Evolutionary conservation across 140 eudicot genomes (phyloP).

Genomic region (Stevia rebaudiana): DNA sequence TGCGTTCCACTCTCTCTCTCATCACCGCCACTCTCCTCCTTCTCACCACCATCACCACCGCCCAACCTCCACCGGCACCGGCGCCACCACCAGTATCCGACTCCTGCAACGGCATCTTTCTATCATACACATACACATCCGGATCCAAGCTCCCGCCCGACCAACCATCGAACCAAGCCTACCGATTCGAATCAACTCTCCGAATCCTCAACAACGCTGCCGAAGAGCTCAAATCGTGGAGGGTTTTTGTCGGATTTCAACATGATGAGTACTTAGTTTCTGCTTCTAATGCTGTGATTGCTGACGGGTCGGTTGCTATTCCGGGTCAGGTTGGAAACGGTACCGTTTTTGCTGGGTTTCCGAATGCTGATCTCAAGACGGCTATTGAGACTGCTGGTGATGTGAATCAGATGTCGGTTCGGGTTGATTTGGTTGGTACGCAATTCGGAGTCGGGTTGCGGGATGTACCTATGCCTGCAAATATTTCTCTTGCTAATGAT

Average conservation of each 20-base stretch:
- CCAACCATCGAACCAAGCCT: constrained; percentile 49
- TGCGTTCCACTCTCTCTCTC: constrained; percentile 32
- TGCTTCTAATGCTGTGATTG: constrained; percentile 66
- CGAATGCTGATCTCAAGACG: constrained; percentile 63
- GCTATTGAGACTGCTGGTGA: constrained; percentile 93
- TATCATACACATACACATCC: constrained; percentile 43
- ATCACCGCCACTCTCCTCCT: constrained; percentile 36
- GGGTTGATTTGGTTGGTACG: constrained; percentile 65
- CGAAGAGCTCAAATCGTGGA: constrained; percentile 69
- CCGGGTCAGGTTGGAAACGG: constrained; percentile 86
- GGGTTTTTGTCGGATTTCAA: constrained; percentile 73
- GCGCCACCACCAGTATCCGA: constrained; percentile 50
- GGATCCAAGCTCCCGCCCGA: constrained; percentile 45
- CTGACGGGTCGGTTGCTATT: constrained; percentile 54
- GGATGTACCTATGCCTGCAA: constrained; percentile 62
- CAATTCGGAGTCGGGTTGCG: constrained; percentile 69
- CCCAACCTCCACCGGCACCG: constrained; percentile 33
- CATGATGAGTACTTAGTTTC: constrained; percentile 77
- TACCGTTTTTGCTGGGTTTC: constrained; percentile 75
- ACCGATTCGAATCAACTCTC: constrained; percentile 67
- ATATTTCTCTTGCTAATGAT: constrained; percentile 67
- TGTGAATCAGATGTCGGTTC: constrained; percentile 59
- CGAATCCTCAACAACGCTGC: constrained; percentile 56
- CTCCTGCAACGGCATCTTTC: constrained; percentile 63
- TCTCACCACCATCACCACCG: constrained; percentile 22